Evolutionary conservation across 805 yeast genomes (phyloP).

Genomic region (Spathaspora hagerdaliae): DNA sequence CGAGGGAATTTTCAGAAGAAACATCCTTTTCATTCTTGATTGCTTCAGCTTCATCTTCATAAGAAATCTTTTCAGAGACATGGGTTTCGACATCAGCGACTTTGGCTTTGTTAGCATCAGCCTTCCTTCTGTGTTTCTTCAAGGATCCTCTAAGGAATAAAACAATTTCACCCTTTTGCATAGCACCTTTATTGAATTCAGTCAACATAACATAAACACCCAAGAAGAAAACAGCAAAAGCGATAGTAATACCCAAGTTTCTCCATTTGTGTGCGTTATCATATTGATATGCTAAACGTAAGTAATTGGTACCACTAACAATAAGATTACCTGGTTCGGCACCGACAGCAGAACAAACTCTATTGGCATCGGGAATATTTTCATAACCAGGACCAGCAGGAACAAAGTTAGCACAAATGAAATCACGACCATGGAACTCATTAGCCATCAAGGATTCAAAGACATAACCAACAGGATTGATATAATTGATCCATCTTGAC

Average conservation of each 20-base stretch:
- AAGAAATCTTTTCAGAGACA: constrained; percentile 21
- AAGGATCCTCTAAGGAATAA: constrained; percentile 25
- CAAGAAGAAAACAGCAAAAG: constrained; percentile 44
- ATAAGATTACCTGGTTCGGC: constrained; percentile 47
- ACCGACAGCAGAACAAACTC: constrained; percentile 61
- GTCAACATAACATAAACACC: constrained; percentile 28
- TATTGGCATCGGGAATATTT: constrained; percentile 28
- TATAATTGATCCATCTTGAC: constrained; percentile 52
- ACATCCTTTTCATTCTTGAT: constrained; percentile 4
- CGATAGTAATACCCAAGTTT: constrained; percentile 66
- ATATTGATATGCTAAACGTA: constrained; percentile 48
- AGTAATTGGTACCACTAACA: constrained; percentile 60
- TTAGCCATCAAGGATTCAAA: constrained; percentile 59
- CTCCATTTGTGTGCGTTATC: constrained; percentile 68
- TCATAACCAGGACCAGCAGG: constrained; percentile 60
- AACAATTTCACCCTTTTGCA: constrained; percentile 42
- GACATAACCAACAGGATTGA: constrained; percentile 40
- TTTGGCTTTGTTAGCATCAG: constrained; percentile 7
- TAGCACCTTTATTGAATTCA: constrained; percentile 36
- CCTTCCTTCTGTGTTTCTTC: constrained; percentile 24
- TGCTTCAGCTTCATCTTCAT: constrained; percentile 26
- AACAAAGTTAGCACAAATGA: constrained; percentile 51
- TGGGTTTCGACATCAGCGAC: constrained; percentile 15
- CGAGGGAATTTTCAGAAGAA: constrained; percentile 7
- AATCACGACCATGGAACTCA: constrained; percentile 57